Conservation (phyloP, 768 basidiomycete species). For the Russula compacta region DNA sequence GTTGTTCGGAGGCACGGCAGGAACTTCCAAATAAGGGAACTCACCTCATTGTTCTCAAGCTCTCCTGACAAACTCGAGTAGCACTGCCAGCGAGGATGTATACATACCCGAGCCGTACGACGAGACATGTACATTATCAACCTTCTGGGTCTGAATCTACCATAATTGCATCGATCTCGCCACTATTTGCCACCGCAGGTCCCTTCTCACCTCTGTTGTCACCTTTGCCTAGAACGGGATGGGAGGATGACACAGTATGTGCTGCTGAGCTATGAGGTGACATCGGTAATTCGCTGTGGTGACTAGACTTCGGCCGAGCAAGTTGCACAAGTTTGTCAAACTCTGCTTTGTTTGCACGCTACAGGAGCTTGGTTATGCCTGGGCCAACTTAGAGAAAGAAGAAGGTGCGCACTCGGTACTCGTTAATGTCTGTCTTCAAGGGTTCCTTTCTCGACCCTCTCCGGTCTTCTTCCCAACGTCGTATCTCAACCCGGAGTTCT, state of each 20-base stretch:
- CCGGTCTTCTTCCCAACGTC: constrained; percentile 22
- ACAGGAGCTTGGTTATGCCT: neutral
- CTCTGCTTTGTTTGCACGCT: constrained; percentile 19
- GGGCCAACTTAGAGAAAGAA: neutral
- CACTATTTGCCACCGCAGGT: neutral
- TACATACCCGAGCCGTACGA: neutral
- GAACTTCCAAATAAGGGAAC: neutral
- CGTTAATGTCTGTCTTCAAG: constrained; percentile 2
- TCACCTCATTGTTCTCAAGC: neutral
- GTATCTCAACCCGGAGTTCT: constrained; percentile 19
- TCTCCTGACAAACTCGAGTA: too few relatives aligned
- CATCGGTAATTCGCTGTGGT: neutral
- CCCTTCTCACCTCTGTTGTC: neutral
- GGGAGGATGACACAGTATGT: neutral
- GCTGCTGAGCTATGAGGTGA: neutral
- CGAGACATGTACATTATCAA: neutral
- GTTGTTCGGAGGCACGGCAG: too few relatives aligned
- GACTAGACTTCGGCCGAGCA: constrained; percentile 1
- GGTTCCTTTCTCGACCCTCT: constrained; percentile 5
- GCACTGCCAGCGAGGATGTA: too few relatives aligned
- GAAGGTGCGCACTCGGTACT: constrained; percentile 12
- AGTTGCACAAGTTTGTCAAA: constrained; percentile 14
- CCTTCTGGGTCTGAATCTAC: constrained; percentile 11
- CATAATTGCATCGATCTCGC: constrained; percentile 1
- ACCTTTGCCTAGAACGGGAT: neutral